These are phyloP conservation scores for Chloris gayana DNA, from an alignment of 176 grass and related monocot species.

Conservation along the genomic window DNA sequence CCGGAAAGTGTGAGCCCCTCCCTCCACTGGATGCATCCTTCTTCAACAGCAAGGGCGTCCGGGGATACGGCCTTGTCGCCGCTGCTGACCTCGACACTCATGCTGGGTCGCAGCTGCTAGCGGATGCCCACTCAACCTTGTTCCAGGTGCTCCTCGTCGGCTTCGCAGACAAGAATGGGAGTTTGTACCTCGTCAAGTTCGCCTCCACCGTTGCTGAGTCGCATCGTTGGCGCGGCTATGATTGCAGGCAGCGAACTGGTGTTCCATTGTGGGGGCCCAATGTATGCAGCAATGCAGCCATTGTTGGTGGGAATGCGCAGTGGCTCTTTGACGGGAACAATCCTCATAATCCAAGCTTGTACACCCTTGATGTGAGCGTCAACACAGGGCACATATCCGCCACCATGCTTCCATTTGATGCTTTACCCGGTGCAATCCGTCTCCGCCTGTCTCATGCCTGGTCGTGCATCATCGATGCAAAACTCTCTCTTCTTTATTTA, in stretches of 20 bases:
- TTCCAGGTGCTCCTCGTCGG: not conserved
- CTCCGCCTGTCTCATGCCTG: too few relatives aligned
- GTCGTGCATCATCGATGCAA: not conserved
- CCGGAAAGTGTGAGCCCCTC: not conserved
- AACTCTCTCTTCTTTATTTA: not conserved
- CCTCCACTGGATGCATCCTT: not conserved
- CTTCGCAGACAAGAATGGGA: not conserved
- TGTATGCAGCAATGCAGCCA: not conserved
- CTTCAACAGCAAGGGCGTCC: not conserved
- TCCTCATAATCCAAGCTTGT: not conserved
- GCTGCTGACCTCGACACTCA: not conserved
- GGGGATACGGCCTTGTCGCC: not conserved
- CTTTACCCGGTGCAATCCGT: accelerated
- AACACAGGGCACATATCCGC: not conserved
- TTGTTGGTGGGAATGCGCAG: not conserved
- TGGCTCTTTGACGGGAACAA: not conserved
- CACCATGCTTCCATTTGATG: not conserved
- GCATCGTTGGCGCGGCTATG: not conserved
- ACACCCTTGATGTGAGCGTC: not conserved
- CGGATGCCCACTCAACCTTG: not conserved
- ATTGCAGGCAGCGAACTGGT: not conserved
- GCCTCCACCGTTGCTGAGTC: not conserved
- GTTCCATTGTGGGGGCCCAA: not conserved
- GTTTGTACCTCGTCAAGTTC: not conserved
- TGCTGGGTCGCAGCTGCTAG: not conserved